Base-by-base conservation (phyloP, 306 rosid species). In the Cucurbita moschata region DNA sequence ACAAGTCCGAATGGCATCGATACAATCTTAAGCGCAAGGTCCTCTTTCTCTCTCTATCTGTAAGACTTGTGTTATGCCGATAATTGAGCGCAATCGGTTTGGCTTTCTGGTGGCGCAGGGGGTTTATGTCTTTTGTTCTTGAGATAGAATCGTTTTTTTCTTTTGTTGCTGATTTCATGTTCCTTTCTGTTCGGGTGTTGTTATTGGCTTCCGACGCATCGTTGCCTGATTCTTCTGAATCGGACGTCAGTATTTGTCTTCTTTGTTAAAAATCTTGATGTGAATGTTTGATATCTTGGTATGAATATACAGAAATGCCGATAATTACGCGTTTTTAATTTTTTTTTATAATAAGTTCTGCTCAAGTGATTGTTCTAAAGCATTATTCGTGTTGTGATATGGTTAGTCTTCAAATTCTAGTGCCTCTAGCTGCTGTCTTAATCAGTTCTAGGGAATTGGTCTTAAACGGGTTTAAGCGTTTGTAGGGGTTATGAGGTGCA, bases 1-100 rank as follows among this genome's bases (percentile, higher is more conserved):
- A 94, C 88, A 91, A 87, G 79, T 95, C 99, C 38, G 99, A 95
- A 75, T 95, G 96, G 99, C 99, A 95, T 79, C 96, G 99, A 65
- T 95, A 95, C 86, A 95, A 95, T 67, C 99, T 95, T 85, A 95
- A 95, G 86, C 99, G 97, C 95, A 95, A 95, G 97, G 99, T 91
- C 16, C 16, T 52, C 30, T 51, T 77, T 18, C 42, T 3, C 6
- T 55, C 10, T 47, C 60, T 49, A 1, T 13, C 5, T 23, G 3
- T 21, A 43, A n/a, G 1, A 0, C 4, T 53, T 47, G 10, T 39
- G 9, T 43, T 38, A 26, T 15, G 19, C 8, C 60, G 16, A 50
- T 73, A 7, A 7, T 50, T 44, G 46, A 71, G 9, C 5, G 2
- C 26, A 11, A 49, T 75, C 50, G 60, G 70, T 23, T 58, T 47